phyloP scores from a whole-genome alignment of 164 flowering plant species.

The Tetrastigma voinierianum region DNA sequence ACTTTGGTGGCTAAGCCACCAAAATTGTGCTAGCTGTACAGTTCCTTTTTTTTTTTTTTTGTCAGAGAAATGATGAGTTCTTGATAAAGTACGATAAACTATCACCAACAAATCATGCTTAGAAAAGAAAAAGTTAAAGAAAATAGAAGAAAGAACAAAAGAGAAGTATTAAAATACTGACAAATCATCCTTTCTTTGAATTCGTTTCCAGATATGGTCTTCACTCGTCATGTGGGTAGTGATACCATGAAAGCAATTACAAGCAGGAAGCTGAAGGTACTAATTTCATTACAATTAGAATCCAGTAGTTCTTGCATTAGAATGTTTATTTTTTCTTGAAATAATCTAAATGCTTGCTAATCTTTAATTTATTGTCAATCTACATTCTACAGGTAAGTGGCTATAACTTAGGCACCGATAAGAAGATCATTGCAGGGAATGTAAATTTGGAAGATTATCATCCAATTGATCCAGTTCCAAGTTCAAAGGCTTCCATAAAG shows the following conservation, averaged over 20 bases:
- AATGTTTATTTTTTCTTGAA: not conserved
- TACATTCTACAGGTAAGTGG: conserved; percentile 22
- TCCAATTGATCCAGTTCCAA: conserved; percentile 63
- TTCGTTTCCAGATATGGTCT: conserved; percentile 20
- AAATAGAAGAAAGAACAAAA: not conserved
- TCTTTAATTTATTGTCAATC: no score
- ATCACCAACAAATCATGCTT: no score
- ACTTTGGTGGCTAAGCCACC: no score
- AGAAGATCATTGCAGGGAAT: conserved; percentile 8
- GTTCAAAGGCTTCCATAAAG: conserved; percentile 51
- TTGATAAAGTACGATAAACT: no score
- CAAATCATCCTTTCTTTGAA: not conserved
- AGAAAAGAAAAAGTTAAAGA: no score
- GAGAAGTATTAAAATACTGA: not conserved
- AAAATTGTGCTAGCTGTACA: no score
- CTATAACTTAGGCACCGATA: conserved; percentile 7
- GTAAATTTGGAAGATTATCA: conserved; percentile 57
- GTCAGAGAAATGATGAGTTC: no score
- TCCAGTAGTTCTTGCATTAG: no score
- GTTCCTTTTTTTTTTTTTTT: no score
- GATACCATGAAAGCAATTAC: not conserved
- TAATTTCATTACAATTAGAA: no score
- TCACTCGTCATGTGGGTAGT: conserved; percentile 4
- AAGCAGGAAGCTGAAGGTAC: conserved; percentile 47
- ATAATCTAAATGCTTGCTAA: not conserved